Percentiles rank a stretch among this genome's conserved stretches.
Conservation (phyloP, 2,329 filamentous ascomycete species). For the Diaporthe helianthi region DNA sequence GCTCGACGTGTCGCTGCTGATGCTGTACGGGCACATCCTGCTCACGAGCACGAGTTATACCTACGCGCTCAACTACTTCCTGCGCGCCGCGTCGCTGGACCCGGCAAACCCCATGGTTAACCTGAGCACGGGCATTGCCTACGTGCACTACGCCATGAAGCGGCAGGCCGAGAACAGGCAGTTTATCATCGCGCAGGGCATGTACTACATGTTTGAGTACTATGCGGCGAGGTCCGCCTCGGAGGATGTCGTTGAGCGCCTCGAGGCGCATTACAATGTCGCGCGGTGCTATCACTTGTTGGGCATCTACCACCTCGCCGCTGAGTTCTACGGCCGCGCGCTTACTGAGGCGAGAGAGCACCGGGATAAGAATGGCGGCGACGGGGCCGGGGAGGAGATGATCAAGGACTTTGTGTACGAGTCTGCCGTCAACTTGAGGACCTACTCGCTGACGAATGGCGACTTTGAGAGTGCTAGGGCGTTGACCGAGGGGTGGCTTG, state of each 20-base stretch:
- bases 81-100: slow-evolving; percentile 76
- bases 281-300: slow-evolving; percentile 78
- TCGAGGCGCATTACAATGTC: slow-evolving; percentile 85
- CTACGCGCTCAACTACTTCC: slow-evolving; percentile 83
- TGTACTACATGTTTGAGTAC: slow-evolving; percentile 81
- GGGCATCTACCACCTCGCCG: slow-evolving; percentile 74
- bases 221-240: slow-evolving; percentile 61
- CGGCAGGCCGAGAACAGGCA: slow-evolving; percentile 90
- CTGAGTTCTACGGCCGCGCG: slow-evolving; percentile 70
- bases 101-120: slow-evolving; percentile 80
- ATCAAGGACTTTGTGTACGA: slow-evolving; percentile 70
- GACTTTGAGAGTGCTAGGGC: slow-evolving; percentile 65
- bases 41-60: slow-evolving; percentile 84
- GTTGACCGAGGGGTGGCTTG: slow-evolving; percentile 67
- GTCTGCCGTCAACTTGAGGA: slow-evolving; percentile 77
- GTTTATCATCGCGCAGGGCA: slow-evolving; percentile 83
- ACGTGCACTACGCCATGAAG: slow-evolving; percentile 89
- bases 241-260: slow-evolving; percentile 52
- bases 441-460: slow-evolving; percentile 69
- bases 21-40: slow-evolving; percentile 89
- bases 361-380: not conserved
- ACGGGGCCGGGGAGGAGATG: slow-evolving; percentile 28
- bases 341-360: slow-evolving; percentile 47
- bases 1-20: slow-evolving; percentile 81
- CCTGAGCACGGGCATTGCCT: slow-evolving; percentile 81